Evolutionary conservation across 2,329 filamentous ascomycete species (phyloP).

Genomic region (Aspergillus clavatus): DNA sequence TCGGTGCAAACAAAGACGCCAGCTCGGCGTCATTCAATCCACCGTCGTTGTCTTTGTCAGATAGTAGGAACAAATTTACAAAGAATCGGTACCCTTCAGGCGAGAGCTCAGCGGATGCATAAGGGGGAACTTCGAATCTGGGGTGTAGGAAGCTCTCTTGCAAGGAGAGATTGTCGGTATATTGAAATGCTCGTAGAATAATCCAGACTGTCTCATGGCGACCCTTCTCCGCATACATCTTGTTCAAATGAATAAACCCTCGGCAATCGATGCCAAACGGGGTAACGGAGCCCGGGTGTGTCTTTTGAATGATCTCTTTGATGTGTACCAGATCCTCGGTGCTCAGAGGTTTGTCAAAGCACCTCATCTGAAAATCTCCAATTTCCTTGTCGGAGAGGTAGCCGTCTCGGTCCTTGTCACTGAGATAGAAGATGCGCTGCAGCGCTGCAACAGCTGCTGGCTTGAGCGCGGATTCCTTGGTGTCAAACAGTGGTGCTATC

Average conservation of each 20-base stretch:
- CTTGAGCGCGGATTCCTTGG: conserved; percentile 85
- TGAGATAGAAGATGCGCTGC: conserved; percentile 88
- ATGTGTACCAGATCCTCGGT: conserved; percentile 83
- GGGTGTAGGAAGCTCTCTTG: conserved; percentile 89
- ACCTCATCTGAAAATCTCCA: conserved; percentile 82
- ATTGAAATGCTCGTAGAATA: conserved; percentile 89
- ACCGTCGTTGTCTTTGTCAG: conserved; percentile 96
- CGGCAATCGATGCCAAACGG: conserved; percentile 71
- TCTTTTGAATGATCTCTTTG: conserved; percentile 75
- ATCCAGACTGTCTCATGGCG: conserved; percentile 98
- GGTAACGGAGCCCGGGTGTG: conserved; percentile 57
- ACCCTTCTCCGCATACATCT: conserved; percentile 93
- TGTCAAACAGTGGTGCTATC: conserved; percentile 92
- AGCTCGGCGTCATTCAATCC: conserved; percentile 84
- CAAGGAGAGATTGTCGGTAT: conserved; percentile 89
- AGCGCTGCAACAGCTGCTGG: conserved; percentile 82
- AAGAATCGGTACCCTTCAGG: conserved; percentile 96
- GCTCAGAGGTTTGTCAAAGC: conserved; percentile 82
- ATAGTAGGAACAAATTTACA: conserved; percentile 89
- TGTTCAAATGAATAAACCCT: conserved; percentile 87
- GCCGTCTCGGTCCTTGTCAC: conserved; percentile 93
- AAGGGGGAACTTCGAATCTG: conserved; percentile 89
- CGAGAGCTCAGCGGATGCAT: conserved; percentile 87
- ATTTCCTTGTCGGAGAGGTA: conserved; percentile 87
- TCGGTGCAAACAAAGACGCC: conserved; percentile 82